Percentiles rank a stretch among this genome's conserved stretches.
phyloP scores from a whole-genome alignment of 2,329 filamentous ascomycete species.

The Cordyceps javanica region DNA sequence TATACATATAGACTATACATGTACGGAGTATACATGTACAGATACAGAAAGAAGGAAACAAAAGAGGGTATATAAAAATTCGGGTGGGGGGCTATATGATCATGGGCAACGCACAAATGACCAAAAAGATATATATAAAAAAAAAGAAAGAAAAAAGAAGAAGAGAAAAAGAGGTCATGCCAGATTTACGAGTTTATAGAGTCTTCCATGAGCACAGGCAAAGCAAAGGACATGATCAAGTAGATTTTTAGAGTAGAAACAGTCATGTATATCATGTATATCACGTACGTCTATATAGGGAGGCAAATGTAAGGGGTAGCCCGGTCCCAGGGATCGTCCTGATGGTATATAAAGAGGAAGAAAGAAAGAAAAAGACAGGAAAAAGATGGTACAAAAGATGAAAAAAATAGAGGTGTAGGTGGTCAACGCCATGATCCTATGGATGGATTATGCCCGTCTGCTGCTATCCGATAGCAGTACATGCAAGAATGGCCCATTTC shows the following conservation, averaged over 20 bases:
- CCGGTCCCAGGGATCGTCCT: background rate
- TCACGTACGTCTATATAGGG: background rate
- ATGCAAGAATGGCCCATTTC: background rate
- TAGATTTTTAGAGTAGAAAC: background rate
- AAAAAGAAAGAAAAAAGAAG: no score
- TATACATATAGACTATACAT: no score
- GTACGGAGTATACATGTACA: no score
- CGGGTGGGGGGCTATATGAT: background rate
- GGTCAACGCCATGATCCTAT: background rate
- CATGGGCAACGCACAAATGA: background rate
- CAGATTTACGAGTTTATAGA: no score
- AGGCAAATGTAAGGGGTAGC: background rate
- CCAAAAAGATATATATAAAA: no score
- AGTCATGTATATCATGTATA: background rate
- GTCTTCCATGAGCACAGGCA: background rate
- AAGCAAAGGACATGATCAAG: background rate
- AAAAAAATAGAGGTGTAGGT: background rate
- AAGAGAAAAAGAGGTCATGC: background rate
- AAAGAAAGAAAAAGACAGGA: background rate
- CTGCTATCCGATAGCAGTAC: background rate
- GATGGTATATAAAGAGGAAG: conserved; percentile 7
- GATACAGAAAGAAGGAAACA: no score
- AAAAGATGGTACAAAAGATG: no score
- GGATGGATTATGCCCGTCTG: conserved; percentile 1
- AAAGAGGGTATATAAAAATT: no score